phyloP scores from a whole-genome alignment of 495 filamentous ascomycete species.

The Xylona heveae region DNA sequence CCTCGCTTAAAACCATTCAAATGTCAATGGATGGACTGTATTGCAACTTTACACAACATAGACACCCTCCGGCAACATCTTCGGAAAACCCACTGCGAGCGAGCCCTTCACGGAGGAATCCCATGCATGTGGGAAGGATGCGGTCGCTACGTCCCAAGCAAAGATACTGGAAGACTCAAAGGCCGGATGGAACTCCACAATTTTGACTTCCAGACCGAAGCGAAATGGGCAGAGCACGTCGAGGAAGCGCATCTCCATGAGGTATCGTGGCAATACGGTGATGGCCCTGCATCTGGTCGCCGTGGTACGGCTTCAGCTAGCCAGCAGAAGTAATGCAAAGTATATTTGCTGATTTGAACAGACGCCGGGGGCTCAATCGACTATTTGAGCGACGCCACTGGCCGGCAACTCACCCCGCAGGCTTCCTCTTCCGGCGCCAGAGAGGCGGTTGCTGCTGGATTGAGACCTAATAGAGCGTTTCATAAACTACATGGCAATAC shows the following conservation, averaged over 20 bases:
- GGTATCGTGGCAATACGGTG: slow-evolving; percentile 41
- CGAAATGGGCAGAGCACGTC: slow-evolving; percentile 36
- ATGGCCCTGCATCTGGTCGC: slow-evolving; percentile 31
- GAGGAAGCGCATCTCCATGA: slow-evolving; percentile 33
- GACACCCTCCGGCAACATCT: slow-evolving; percentile 49
- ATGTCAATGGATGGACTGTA: slow-evolving; percentile 45
- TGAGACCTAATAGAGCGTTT: too few species aligned
- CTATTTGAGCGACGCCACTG: too few species aligned
- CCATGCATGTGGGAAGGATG: slow-evolving; percentile 28
- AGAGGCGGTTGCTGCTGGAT: too few species aligned
- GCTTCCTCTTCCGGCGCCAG: too few species aligned
- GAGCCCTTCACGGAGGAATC: slow-evolving; percentile 7
- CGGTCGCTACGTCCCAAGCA: slow-evolving; percentile 4
- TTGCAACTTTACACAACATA: slow-evolving; percentile 52
- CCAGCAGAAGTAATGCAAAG: slow-evolving; percentile 7
- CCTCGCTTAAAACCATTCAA: slow-evolving; percentile 18
- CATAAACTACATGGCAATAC: too few species aligned
- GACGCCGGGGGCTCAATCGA: too few species aligned
- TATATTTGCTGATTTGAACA: slow-evolving; percentile 6
- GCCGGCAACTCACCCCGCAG: too few species aligned
- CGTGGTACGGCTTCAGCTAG: slow-evolving; percentile 16
- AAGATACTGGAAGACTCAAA: background rate
- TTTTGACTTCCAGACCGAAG: slow-evolving; percentile 13
- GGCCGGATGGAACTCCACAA: slow-evolving; percentile 5
- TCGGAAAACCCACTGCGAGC: slow-evolving; percentile 26